A percentile compares a stretch with the other conserved stretches of the same genome.
Conservation (phyloP, 495 filamentous ascomycete species). For the Astrocystis sublimbata region DNA sequence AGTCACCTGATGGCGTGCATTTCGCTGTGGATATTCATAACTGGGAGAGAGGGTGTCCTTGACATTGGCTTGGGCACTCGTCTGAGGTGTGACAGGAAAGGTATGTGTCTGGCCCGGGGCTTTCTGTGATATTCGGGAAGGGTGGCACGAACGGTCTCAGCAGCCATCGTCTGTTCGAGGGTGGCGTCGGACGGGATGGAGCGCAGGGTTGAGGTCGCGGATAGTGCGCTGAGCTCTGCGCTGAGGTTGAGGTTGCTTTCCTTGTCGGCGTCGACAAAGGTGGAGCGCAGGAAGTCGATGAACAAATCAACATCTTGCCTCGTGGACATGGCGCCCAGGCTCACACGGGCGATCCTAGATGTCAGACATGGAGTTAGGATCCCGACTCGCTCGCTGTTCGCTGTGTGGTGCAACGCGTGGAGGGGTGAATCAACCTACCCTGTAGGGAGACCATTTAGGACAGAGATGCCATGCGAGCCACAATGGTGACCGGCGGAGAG, state of each 20-base stretch:
- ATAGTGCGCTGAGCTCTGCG: constrained; percentile 9
- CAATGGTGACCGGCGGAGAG: constrained; percentile 67
- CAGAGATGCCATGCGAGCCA: constrained; percentile 45
- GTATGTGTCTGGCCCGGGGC: constrained; percentile 14
- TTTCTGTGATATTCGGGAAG: constrained; percentile 6
- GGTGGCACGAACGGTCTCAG: constrained; percentile 20
- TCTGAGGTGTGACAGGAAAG: constrained; percentile 10
- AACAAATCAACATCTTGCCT: constrained; percentile 60
- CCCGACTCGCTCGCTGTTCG: too few relatives aligned
- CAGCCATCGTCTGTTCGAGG: constrained; percentile 18
- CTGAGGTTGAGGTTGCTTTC: constrained; percentile 3
- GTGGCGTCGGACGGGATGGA: constrained; percentile 17
- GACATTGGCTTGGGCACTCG: constrained; percentile 1
- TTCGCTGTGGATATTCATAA: neutral
- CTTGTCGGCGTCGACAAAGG: constrained; percentile 41
- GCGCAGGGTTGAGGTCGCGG: constrained; percentile 16
- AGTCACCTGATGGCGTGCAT: constrained; percentile 7
- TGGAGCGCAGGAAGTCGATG: constrained; percentile 55
- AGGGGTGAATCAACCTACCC: constrained; percentile 34
- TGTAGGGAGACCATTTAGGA: constrained; percentile 58
- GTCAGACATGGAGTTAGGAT: constrained; percentile 15
- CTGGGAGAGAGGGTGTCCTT: constrained; percentile 10
- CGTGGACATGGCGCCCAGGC: constrained; percentile 73
- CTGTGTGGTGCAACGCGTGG: neutral
- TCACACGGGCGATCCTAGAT: constrained; percentile 62